These are phyloP conservation scores for Didymella keratinophila DNA, from an alignment of 2,329 filamentous ascomycete species.

Conservation along the genomic window DNA sequence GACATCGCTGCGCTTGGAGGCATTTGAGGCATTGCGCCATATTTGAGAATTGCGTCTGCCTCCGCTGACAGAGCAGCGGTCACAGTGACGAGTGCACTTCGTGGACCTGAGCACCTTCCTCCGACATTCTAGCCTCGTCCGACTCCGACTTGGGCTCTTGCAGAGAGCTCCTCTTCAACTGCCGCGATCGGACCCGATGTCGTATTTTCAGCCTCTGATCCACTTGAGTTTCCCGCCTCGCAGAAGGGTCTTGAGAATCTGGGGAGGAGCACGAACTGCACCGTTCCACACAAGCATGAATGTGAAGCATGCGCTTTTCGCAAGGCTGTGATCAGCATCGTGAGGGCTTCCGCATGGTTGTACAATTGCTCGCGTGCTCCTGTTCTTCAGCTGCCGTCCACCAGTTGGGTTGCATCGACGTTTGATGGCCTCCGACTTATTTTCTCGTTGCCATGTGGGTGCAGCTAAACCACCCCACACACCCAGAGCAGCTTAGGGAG, in stretches of 20 bases:
- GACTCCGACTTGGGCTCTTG: slow-evolving; percentile 10
- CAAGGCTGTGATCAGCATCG: not conserved
- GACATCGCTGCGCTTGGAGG: not conserved
- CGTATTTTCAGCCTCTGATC: slow-evolving; percentile 6
- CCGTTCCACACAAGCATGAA: not conserved
- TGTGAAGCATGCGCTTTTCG: not conserved
- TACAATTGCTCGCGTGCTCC: slow-evolving; percentile 12
- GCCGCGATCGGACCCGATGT: slow-evolving; percentile 17
- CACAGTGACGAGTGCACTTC: slow-evolving; percentile 1
- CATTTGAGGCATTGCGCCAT: not conserved
- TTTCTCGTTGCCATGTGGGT: slow-evolving; percentile 18
- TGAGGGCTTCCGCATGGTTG: not conserved
- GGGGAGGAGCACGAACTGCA: slow-evolving; percentile 1
- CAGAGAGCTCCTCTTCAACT: slow-evolving; percentile 7
- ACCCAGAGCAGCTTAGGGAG: slow-evolving; percentile 18
- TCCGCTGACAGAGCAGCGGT: not conserved
- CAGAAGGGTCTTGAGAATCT: slow-evolving; percentile 7
- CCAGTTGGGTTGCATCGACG: slow-evolving; percentile 6
- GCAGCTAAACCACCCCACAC: slow-evolving; percentile 18
- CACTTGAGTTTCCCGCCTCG: slow-evolving; percentile 9
- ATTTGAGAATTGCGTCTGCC: not conserved
- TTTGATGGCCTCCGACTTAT: slow-evolving; percentile 15
- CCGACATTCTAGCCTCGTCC: slow-evolving; percentile 11
- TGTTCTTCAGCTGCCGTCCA: slow-evolving; percentile 10
- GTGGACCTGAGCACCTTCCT: slow-evolving; percentile 6